Percentiles rank a stretch among this genome's conserved stretches.
Evolutionary conservation across 768 basidiomycete species (phyloP).

Genomic region (Pulveroboletus sp.): DNA sequence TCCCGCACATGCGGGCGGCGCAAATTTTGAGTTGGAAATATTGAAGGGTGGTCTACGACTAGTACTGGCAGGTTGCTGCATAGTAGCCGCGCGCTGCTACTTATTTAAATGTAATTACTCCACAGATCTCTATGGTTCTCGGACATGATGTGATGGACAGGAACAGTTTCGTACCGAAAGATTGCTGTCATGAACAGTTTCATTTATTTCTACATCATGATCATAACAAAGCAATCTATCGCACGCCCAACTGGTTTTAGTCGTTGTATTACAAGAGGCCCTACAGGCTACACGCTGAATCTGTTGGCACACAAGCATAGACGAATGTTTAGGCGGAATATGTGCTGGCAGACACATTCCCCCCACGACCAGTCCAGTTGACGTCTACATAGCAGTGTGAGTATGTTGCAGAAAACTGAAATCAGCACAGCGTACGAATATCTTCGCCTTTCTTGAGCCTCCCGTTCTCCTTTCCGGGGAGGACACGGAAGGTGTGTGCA

Average conservation of each 20-base stretch:
- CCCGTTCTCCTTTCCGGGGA: slow-evolving; percentile 87
- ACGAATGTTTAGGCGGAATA: slow-evolving; percentile 57
- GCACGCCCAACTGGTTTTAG: slow-evolving; percentile 15
- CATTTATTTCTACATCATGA: slow-evolving; percentile 11
- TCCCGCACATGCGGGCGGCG: slow-evolving; percentile 59
- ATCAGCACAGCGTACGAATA: slow-evolving; percentile 64
- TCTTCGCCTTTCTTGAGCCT: slow-evolving; percentile 77
- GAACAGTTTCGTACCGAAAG: no score
- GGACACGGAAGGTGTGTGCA: slow-evolving; percentile 95
- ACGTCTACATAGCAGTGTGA: slow-evolving; percentile 52
- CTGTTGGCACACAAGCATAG: slow-evolving; percentile 14
- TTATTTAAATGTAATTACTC: no score
- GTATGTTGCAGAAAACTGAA: not conserved
- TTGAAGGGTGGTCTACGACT: no score
- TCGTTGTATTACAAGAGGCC: slow-evolving; percentile 3
- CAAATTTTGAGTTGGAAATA: no score
- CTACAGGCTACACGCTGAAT: slow-evolving; percentile 7
- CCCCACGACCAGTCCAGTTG: slow-evolving; percentile 99
- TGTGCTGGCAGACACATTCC: slow-evolving; percentile 85
- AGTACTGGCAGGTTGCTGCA: no score
- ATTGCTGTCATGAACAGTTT: not conserved
- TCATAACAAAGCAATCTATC: slow-evolving; percentile 14
- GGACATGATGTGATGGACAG: no score
- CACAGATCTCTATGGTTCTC: no score
- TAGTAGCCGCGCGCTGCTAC: no score